phyloP scores from a whole-genome alignment of 2,329 filamentous ascomycete species.

The Ceratocystis huliohia region DNA sequence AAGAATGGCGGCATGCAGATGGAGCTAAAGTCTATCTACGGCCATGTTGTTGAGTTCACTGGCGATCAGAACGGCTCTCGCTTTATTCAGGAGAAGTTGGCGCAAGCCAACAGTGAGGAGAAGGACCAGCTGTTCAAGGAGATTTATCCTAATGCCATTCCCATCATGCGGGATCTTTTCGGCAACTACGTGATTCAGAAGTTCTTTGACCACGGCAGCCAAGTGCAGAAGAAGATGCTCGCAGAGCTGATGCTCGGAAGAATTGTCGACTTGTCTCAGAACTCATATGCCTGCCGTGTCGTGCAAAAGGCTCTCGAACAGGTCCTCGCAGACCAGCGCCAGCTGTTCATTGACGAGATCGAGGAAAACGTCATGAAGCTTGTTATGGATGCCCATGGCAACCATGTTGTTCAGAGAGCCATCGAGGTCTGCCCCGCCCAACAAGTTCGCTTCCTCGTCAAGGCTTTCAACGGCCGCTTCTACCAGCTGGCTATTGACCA shows the following conservation, averaged over 20 bases:
- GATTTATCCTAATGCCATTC: slow-evolving; percentile 69
- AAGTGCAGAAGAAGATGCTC: slow-evolving; percentile 78
- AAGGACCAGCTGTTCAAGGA: slow-evolving; percentile 85
- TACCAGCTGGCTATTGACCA: slow-evolving; percentile 61
- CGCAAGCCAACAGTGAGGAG: slow-evolving; percentile 87
- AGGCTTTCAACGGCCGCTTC: slow-evolving; percentile 64
- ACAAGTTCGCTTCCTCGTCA: slow-evolving; percentile 74
- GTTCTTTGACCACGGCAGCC: slow-evolving; percentile 90
- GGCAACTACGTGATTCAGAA: slow-evolving; percentile 98
- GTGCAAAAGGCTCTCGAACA: slow-evolving; percentile 93
- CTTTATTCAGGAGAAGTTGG: slow-evolving; percentile 87
- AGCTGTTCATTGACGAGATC: slow-evolving; percentile 68
- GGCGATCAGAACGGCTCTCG: slow-evolving; percentile 92
- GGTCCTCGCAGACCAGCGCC: slow-evolving; percentile 84
- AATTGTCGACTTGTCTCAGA: slow-evolving; percentile 63
- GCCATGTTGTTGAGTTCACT: slow-evolving; percentile 82
- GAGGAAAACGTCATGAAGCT: slow-evolving; percentile 62
- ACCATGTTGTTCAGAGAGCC: slow-evolving; percentile 92
- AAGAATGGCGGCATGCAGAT: slow-evolving; percentile 60
- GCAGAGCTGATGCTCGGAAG: slow-evolving; percentile 80
- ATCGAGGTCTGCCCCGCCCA: slow-evolving; percentile 67
- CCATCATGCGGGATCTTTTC: slow-evolving; percentile 91
- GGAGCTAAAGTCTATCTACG: slow-evolving; percentile 80
- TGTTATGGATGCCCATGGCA: slow-evolving; percentile 80
- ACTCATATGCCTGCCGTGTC: slow-evolving; percentile 90